Percentiles rank a stretch among this genome's conserved stretches.
These are phyloP conservation scores for Pythium monospermum DNA, from an alignment of 352 stramenopile genomes.

Conservation along the genomic window DNA sequence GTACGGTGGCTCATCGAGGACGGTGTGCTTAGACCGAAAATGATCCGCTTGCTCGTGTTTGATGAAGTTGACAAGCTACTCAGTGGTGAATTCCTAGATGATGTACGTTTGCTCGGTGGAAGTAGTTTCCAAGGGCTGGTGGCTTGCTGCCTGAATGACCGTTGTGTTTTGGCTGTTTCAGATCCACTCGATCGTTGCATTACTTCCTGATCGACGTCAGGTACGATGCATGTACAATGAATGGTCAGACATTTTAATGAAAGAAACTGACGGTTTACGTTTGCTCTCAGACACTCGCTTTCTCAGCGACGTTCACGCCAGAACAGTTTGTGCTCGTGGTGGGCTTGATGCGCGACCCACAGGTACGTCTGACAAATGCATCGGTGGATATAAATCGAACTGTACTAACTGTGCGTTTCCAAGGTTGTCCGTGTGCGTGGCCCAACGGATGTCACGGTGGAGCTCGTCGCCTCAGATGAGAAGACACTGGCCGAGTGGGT, in stretches of 20 bases:
- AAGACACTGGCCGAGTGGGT: conserved; percentile 38
- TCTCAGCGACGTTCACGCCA: conserved; percentile 75
- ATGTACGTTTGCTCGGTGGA: conserved; percentile 24
- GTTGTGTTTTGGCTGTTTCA: conserved; percentile 9
- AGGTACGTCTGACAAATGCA: no score
- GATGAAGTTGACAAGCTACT: conserved; percentile 85
- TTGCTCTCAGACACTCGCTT: conserved; percentile 49
- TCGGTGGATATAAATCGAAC: no score
- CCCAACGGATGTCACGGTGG: conserved; percentile 50
- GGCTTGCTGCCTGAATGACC: no score
- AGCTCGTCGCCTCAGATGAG: conserved; percentile 48
- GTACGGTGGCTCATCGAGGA: conserved; percentile 68
- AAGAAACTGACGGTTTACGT: not conserved
- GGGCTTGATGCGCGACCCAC: conserved; percentile 53
- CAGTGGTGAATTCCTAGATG: conserved; percentile 50
- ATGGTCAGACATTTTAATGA: not conserved
- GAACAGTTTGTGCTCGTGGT: conserved; percentile 50
- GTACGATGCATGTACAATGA: conserved; percentile 23
- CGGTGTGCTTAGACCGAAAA: conserved; percentile 34
- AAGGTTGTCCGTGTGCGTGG: conserved; percentile 68
- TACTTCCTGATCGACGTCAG: conserved; percentile 56
- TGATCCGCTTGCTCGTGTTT: conserved; percentile 60
- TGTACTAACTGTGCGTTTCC: not conserved
- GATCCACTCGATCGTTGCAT: conserved; percentile 53
- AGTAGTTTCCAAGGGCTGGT: not conserved